Evolutionary conservation across 2,329 filamentous ascomycete species (phyloP).

Genomic region (Fusarium sp.): DNA sequence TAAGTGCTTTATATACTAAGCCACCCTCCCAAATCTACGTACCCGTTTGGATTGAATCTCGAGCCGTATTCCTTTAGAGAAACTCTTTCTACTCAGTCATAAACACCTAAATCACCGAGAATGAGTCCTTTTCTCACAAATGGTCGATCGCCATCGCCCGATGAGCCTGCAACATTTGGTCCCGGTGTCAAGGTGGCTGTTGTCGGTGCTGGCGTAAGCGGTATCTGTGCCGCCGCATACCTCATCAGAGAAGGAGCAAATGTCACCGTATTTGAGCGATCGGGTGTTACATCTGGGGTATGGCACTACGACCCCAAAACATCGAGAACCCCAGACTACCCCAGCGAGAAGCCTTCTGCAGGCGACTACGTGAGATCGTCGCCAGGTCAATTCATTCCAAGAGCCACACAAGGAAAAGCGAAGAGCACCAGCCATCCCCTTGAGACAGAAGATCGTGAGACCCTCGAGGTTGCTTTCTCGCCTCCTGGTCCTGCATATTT

Average conservation of each 20-base stretch:
- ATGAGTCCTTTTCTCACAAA: conserved; percentile 35
- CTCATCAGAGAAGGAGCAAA: conserved; percentile 50
- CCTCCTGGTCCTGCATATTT: conserved; percentile 62
- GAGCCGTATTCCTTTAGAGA: accelerated
- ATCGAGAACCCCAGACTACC: conserved; percentile 48
- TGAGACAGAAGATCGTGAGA: not conserved
- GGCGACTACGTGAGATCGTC: conserved; percentile 44
- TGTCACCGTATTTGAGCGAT: conserved; percentile 55
- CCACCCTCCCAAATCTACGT: not conserved
- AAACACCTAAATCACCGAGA: not conserved
- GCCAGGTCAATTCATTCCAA: conserved; percentile 12
- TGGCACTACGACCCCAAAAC: conserved; percentile 53
- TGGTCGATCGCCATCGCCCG: not conserved
- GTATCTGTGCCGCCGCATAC: conserved; percentile 53
- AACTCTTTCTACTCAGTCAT: too few species aligned
- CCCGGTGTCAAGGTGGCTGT: conserved; percentile 48
- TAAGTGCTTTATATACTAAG: not conserved
- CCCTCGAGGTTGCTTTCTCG: conserved; percentile 31
- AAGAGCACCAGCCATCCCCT: conserved; percentile 2
- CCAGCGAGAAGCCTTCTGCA: conserved; percentile 44
- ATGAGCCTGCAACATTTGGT: conserved; percentile 11
- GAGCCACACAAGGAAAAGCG: accelerated
- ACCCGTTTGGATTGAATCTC: not conserved
- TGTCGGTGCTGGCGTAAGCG: conserved; percentile 55
- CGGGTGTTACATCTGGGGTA: conserved; percentile 50